Conservation (phyloP, 2,329 filamentous ascomycete genomes). For the Pestalotiopsis sp. region DNA sequence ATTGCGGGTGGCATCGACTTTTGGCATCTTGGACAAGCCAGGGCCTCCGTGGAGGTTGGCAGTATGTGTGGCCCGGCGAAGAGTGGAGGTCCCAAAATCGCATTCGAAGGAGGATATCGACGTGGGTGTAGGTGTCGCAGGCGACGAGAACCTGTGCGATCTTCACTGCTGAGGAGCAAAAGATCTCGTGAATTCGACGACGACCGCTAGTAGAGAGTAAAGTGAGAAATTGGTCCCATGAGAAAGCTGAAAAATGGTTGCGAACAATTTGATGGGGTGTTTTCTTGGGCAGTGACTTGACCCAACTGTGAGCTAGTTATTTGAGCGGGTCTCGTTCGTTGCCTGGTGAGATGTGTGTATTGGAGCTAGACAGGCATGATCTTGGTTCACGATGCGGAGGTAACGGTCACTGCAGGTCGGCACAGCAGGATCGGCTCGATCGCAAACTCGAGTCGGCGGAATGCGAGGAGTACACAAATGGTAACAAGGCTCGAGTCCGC, state of each 20-base stretch:
- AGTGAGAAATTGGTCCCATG: background rate
- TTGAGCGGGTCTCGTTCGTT: background rate
- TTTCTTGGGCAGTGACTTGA: background rate
- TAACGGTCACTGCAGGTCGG: background rate
- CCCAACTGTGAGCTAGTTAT: background rate
- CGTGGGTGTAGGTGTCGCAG: background rate
- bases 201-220: background rate
- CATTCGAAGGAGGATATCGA: background rate
- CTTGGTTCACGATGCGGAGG: background rate
- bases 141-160: background rate
- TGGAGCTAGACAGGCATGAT: background rate
- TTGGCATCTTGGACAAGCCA: slow-evolving; percentile 57
- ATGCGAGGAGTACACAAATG: no score
- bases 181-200: background rate
- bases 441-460: no score
- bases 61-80: background rate
- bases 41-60: slow-evolving; percentile 6
- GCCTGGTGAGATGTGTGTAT: background rate
- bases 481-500: background rate
- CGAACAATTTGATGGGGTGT: background rate
- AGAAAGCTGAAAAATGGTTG: background rate
- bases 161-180: background rate
- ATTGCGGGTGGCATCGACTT: slow-evolving; percentile 68
- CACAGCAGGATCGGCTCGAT: background rate
- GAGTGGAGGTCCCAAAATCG: slow-evolving; percentile 1